These are phyloP conservation scores for Penium margaritaceum DNA, from an alignment of 139 green algal species.

Conservation along the genomic window DNA sequence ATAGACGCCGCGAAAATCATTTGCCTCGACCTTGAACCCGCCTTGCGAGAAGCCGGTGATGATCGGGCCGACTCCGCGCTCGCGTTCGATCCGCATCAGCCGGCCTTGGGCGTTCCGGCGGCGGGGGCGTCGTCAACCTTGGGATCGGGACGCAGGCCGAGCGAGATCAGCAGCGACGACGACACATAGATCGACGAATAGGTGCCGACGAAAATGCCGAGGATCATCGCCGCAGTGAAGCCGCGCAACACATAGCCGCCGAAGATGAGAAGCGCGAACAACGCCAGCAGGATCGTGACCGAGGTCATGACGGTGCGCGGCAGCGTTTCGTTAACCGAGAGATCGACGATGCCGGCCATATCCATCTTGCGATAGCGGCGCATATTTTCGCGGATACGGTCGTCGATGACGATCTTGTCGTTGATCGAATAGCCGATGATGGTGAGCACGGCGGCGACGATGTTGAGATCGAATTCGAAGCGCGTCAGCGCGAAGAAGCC, in stretches of 20 bases:
- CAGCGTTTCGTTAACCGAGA: background rate
- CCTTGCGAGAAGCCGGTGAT: too few relatives aligned
- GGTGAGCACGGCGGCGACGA: background rate
- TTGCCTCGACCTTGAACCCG: too few relatives aligned
- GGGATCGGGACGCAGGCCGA: too few relatives aligned
- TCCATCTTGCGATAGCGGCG: too few relatives aligned
- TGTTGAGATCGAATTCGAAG: background rate
- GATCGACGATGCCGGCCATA: background rate
- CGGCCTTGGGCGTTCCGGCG: too few relatives aligned
- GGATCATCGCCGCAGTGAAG: background rate
- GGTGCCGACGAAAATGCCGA: background rate
- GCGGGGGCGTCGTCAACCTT: too few relatives aligned
- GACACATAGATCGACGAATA: constrained; percentile 5
- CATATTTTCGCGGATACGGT: background rate
- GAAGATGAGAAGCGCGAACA: background rate
- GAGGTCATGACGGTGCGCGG: background rate
- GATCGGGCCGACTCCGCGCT: too few relatives aligned
- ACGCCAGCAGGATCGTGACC: background rate
- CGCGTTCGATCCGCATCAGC: too few relatives aligned
- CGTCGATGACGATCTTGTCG: background rate
- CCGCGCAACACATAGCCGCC: background rate
- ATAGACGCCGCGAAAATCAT: too few relatives aligned
- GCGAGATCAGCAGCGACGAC: background rate
- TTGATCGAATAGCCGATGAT: background rate
- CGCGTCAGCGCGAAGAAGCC: too few relatives aligned